Evolutionary conservation across 2,329 filamentous ascomycete genomes (phyloP).

Genomic region (Talaromyces sp.): DNA sequence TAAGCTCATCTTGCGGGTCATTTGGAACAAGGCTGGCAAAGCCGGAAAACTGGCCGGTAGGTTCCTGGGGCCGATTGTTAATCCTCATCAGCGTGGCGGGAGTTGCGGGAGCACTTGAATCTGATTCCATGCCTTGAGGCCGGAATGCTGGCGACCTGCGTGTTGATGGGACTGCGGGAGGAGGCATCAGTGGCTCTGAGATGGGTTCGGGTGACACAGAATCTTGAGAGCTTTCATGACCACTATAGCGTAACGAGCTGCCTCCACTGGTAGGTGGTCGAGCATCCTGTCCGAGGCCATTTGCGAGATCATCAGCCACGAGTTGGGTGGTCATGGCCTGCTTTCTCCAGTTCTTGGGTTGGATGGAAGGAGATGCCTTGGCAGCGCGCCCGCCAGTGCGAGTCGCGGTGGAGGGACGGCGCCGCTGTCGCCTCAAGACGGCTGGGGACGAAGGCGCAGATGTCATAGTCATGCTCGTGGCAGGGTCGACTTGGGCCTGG

Average conservation of each 20-base stretch:
- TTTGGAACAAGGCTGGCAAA: constrained; percentile 31
- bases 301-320: constrained; percentile 29
- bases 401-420: constrained; percentile 30
- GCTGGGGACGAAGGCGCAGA: constrained; percentile 29
- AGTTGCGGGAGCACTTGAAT: constrained; percentile 61
- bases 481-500: constrained; percentile 31
- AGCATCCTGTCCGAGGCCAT: constrained; percentile 31
- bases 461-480: constrained; percentile 24
- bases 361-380: constrained; percentile 41
- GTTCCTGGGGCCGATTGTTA: constrained; percentile 41
- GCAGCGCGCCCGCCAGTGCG: constrained; percentile 30
- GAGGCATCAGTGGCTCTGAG: constrained; percentile 47
- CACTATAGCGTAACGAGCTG: constrained; percentile 29
- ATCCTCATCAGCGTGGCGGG: constrained; percentile 85
- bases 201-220: constrained; percentile 46
- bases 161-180: constrained; percentile 40
- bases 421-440: constrained; percentile 33
- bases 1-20: constrained; percentile 49
- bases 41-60: constrained; percentile 29
- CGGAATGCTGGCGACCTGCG: constrained; percentile 36
- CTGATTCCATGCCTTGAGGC: constrained; percentile 24
- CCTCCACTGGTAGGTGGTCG: constrained; percentile 21
- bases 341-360: constrained; percentile 33
- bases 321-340: constrained; percentile 23
- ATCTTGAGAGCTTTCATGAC: constrained; percentile 42